Evolutionary conservation across 2,329 filamentous ascomycete species (phyloP), one percentile per base, ranked within the genome.

Genomic region (Ophiostoma sp.): DNA sequence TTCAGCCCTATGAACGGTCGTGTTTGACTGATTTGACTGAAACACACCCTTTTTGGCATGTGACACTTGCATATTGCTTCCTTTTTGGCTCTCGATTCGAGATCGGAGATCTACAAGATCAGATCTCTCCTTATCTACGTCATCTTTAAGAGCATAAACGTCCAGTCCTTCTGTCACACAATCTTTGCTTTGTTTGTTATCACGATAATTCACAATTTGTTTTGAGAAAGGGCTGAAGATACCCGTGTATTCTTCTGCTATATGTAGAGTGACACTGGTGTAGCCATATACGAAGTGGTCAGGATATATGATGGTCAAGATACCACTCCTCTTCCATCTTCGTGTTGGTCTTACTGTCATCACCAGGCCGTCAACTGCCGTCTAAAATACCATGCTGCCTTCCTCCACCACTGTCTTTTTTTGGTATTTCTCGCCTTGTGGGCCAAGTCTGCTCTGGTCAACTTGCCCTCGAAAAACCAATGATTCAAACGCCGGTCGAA

Each of bases 41-140:
- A 28, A 45, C 36, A 17, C 50, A 28, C n/a, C 33, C 63, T 5
- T n/a, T 48, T 50, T 68, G 45, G 42, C 42, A 48, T 50, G 64
- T 68, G 64, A 68, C 64, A 68, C 64, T 48, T 50, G 64, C 64
- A 68, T 68, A 31, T 12, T 63, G 59, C 7, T 33, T 33, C 8
- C 2, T 15, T 19, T 45, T 68, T 25, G 15, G 22, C 42, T 5
- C 17, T 66, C 15, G 22, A 19, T 42, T 22, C 4, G 12, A 39
- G 31, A 66, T 66, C 22, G 9, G 7, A 63, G 59, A 63, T 59
- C 55, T 19, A 33, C 42, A 48, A 19, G 50, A 55, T 28, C 9
- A 4, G 50, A 55, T 55, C 50, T 28, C 22, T 19, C 15, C 15
- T 4, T 6, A 4, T 48, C 3, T 48, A 6, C 15, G 6, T 19